Evolutionary conservation across 495 filamentous ascomycete genomes (phyloP).

Genomic region (Podospora anserina): DNA sequence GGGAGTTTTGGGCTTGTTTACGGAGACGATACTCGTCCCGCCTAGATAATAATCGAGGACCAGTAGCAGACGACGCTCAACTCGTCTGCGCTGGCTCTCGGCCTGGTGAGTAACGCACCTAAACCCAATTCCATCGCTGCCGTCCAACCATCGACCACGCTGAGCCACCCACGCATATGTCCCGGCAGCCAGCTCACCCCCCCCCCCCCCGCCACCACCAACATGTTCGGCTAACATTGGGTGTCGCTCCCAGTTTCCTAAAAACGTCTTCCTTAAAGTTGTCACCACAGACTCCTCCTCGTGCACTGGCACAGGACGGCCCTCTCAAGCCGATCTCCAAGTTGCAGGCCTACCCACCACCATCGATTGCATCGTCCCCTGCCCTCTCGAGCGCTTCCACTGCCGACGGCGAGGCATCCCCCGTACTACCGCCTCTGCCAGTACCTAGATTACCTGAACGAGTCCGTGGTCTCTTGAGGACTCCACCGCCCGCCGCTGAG

Average conservation of each 20-base stretch:
- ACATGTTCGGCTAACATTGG: constrained; percentile 17
- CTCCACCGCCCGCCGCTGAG: constrained; percentile 35
- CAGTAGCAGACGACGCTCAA: constrained; percentile 47
- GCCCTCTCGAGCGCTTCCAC: constrained; percentile 54
- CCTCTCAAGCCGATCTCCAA: constrained; percentile 20
- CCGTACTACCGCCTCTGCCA: constrained; percentile 52
- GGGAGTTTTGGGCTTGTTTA: constrained; percentile 6
- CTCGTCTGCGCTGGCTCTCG: constrained; percentile 57
- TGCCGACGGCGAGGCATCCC: constrained; percentile 51
- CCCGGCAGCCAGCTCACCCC: background rate
- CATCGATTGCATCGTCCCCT: constrained; percentile 36
- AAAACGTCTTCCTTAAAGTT: constrained; percentile 53
- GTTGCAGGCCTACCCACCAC: constrained; percentile 24
- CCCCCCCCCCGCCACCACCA: background rate
- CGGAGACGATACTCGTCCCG: constrained; percentile 25
- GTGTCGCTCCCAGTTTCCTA: constrained; percentile 21
- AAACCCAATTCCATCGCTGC: constrained; percentile 15
- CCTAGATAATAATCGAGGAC: constrained; percentile 22
- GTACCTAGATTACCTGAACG: constrained; percentile 48
- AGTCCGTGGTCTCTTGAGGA: constrained; percentile 46
- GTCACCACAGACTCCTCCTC: constrained; percentile 46
- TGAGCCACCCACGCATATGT: constrained; percentile 10
- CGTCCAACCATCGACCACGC: constrained; percentile 6
- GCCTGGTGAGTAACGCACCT: constrained; percentile 38
- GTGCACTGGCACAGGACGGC: constrained; percentile 52